Percentiles rank a stretch among this genome's conserved stretches.
These are phyloP conservation scores for Primulina eburnea DNA, from an alignment of 257 asterid genomes.

Conservation along the genomic window DNA sequence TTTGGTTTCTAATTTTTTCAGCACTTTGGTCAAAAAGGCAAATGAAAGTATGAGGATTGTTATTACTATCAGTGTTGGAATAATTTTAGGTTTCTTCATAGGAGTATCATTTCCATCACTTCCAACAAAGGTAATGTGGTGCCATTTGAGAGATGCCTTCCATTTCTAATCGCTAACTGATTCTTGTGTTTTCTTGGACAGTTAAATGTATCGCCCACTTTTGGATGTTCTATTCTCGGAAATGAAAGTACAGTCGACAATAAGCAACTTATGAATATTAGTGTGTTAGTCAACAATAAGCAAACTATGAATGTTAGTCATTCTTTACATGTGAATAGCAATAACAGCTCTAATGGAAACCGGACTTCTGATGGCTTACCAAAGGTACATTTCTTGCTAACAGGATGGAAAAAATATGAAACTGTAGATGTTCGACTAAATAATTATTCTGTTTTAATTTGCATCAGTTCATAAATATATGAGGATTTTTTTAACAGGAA, in stretches of 20 bases:
- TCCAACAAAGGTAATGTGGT: conserved; percentile 48
- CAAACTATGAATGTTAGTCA: not conserved
- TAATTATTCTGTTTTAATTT: too few relatives aligned
- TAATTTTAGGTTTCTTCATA: conserved; percentile 56
- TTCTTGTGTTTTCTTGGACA: conserved; percentile 35
- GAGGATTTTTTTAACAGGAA: too few relatives aligned
- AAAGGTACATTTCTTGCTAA: not conserved
- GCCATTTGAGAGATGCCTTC: not conserved
- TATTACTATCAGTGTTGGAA: conserved; percentile 48
- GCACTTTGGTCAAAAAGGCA: conserved; percentile 43
- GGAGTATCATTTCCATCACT: conserved; percentile 61
- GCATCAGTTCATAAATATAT: not conserved
- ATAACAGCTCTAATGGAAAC: conserved; percentile 2
- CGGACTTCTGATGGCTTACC: not conserved
- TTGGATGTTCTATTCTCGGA: not conserved
- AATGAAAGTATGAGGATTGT: conserved; percentile 54
- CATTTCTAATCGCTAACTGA: conserved; percentile 2
- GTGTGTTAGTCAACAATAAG: too few relatives aligned
- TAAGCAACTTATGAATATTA: too few relatives aligned
- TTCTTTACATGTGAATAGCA: conserved; percentile 1
- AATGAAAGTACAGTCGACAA: not conserved
- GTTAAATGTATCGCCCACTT: conserved; percentile 47
- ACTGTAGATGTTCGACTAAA: not conserved
- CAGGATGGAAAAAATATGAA: too few relatives aligned
- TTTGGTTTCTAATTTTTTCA: conserved; percentile 26